Percentiles rank a stretch among this genome's conserved stretches.
Evolutionary conservation across 768 basidiomycete species (phyloP).

Genomic region (Boletus rufocinnamomeus): DNA sequence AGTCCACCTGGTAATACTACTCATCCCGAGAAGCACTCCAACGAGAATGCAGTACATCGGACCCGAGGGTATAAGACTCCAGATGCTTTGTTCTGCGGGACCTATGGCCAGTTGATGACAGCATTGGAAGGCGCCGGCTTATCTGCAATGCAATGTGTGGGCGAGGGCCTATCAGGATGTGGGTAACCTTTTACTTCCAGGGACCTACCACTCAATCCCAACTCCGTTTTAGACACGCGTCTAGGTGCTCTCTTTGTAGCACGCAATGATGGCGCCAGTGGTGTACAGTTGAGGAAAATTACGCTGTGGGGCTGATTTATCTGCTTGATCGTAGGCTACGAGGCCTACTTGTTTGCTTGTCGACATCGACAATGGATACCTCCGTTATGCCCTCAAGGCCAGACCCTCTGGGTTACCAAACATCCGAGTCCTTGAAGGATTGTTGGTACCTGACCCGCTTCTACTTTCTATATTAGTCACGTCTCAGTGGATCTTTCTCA

Average conservation of each 20-base stretch:
- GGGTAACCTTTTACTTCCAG: conserved; percentile 7
- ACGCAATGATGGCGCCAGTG: conserved; percentile 29
- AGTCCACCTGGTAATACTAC: conserved; percentile 25
- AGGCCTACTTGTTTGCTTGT: background rate
- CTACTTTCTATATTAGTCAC: background rate
- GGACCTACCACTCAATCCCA: background rate
- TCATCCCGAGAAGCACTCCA: background rate
- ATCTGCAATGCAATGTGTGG: conserved; percentile 34
- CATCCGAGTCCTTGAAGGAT: background rate
- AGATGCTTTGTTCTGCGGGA: conserved; percentile 43
- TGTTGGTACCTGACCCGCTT: background rate
- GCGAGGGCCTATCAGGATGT: conserved; percentile 36
- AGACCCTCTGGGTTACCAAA: background rate
- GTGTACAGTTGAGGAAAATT: conserved; percentile 41
- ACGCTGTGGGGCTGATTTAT: conserved; percentile 42
- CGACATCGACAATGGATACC: background rate
- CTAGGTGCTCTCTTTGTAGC: conserved; percentile 45
- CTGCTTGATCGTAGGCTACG: background rate
- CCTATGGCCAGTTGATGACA: conserved; percentile 44
- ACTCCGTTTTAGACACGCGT: conserved; percentile 36
- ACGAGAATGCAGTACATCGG: background rate
- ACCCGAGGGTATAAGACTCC: conserved; percentile 20
- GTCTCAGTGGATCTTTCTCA: background rate
- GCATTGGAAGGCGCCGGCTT: conserved; percentile 43
- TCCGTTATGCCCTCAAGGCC: background rate